Base-by-base conservation (phyloP, 805 yeast genomes). In the Nakazawaea ambrosiae region DNA sequence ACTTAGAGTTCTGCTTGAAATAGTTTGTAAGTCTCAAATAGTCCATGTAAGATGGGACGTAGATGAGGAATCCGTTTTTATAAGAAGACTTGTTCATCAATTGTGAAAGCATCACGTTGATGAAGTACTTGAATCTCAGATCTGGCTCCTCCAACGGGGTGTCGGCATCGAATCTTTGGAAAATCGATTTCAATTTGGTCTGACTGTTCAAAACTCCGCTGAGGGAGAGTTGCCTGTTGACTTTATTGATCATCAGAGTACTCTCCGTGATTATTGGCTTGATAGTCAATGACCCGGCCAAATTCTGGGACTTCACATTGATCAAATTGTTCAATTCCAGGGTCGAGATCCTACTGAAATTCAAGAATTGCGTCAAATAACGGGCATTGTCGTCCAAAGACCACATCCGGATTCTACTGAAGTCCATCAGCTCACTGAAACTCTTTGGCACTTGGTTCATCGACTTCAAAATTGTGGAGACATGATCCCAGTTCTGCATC, bases 401-500 rank as follows among this genome's bases (percentile, higher is more conserved):
- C 94, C 95, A 89, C 82, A 84, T 81, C 49, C 96, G 72, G 27
- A 92, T 80, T 48, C 98, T 72, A 40, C 92, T 77, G 58, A 92
- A 92, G 59, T 92, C 98, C 12, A 95, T 82, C 40, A 78, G 82
- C 45, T 78, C 88, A 45, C 83, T 78, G 45, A 70, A 70, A 35
- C 81, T 75, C 45, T 75, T 74, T 5, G 97, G 97, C 32, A 88
- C 75, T 39, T 69, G 64, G 58, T 89, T 88, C 40, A 88, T 47
- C 53, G 81, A 78, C 45, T 78, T 76, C 47, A 82, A 59, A 5
- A 78, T 70, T 12, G 79, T 78, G 22, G 57, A 58, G 7, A 92
- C 70, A 60, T 90, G 95, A 26, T 82, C 82, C 89, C 97, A 83
- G 52, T 89, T 87, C 60, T 92, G 98, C 83, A 82, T 83, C 52